Evolutionary conservation across 2,329 filamentous ascomycete species (phyloP), one percentile per base, ranked within the genome.

Genomic region (Thielaviopsis musarum): DNA sequence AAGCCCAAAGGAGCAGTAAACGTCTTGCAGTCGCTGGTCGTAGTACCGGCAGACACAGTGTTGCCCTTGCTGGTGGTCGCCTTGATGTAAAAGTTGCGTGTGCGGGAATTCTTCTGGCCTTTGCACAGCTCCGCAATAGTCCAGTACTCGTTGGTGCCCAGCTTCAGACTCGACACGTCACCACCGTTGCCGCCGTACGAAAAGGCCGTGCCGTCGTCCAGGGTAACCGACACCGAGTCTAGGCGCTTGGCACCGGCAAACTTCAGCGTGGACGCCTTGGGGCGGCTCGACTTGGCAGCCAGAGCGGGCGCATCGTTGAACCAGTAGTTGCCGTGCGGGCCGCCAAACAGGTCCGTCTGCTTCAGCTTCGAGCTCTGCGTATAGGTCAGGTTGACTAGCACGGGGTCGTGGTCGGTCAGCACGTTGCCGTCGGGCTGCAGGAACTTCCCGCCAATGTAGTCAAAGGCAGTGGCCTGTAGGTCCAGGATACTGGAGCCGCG

Each of bases 341-440:
- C 77, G 48, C 78, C 78, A 64, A 69, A 74, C 65, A 72, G 73
- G 60, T 67, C 67, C 7, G 74, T 76, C 67, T 77, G 72, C 53
- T 71, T 71, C 49, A 77, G 69, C 0, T 65, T 64, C 12, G 65
- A 63, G 21, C 70, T 68, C 9, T 70, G 64, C 17, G 69, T 62
- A 74, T 75, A 75, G 64, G 72, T 70, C 66, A 82, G 75, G 65
- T 77, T 71, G n/a, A 79, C 76, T n/a, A 73, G 70, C 59, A 86
- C 71, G 1, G 82, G 81, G 68, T 85, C 83, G 66, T 86, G 82
- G 66, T 86, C 83, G 1, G 78, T 78, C 26, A 86, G 71, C 19
- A 83, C 72, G 62, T 67, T 75, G 28, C 79, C 81, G 63, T 82
- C 71, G 2, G 72, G 54, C 66, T 82, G 77, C 15, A 84, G 68